Percentiles rank a stretch among this genome's conserved stretches.
Conservation (phyloP, 306 rosid genomes). For the Senna tora region DNA sequence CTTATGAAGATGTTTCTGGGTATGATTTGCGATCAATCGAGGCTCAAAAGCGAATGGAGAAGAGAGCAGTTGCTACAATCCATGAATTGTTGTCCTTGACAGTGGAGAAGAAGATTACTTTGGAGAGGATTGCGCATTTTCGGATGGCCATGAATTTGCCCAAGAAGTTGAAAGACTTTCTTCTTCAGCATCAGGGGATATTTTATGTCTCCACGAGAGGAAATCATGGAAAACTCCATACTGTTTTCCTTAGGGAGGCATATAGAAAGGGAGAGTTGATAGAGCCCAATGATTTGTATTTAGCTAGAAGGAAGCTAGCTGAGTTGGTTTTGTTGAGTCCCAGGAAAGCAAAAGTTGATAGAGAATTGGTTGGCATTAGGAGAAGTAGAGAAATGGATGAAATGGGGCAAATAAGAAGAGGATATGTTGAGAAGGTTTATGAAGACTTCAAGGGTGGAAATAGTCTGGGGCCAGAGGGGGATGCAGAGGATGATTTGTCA, state of each 20-base stretch:
- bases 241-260: slow-evolving; percentile 83
- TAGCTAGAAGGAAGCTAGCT: slow-evolving; percentile 74
- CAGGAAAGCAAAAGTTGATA: slow-evolving; percentile 66
- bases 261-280: slow-evolving; percentile 72
- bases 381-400: slow-evolving; percentile 66
- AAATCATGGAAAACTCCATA: slow-evolving; percentile 91
- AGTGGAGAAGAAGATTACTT: slow-evolving; percentile 82
- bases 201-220: slow-evolving; percentile 89
- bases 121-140: slow-evolving; percentile 92
- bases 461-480: slow-evolving; percentile 32
- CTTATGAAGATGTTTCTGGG: slow-evolving; percentile 76
- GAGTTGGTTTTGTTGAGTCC: slow-evolving; percentile 80
- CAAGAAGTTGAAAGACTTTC: slow-evolving; percentile 79
- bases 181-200: slow-evolving; percentile 90
- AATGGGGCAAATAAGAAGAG: slow-evolving; percentile 48
- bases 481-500: slow-evolving; percentile 43
- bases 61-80: slow-evolving; percentile 77
- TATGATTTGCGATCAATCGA: slow-evolving; percentile 85
- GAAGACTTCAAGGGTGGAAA: slow-evolving; percentile 41
- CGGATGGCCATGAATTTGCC: slow-evolving; percentile 78
- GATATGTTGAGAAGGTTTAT: slow-evolving; percentile 45
- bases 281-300: slow-evolving; percentile 78
- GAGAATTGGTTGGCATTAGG: slow-evolving; percentile 60
- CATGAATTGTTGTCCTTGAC: slow-evolving; percentile 80
- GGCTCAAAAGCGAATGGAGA: slow-evolving; percentile 91